These are phyloP conservation scores for Sonneratia alba DNA, from an alignment of 345 rosid genomes.

Conservation along the genomic window DNA sequence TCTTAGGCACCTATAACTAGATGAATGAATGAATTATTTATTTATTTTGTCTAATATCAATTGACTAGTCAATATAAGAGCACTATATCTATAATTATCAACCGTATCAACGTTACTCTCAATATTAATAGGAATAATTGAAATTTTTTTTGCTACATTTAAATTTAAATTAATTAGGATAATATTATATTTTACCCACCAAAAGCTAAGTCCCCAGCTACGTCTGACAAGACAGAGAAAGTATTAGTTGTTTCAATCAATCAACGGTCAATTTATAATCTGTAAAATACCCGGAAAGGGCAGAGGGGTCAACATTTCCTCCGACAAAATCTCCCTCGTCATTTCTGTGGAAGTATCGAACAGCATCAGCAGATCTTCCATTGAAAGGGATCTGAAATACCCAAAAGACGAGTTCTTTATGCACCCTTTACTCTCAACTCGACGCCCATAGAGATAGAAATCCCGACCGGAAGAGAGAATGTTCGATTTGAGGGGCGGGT, in stretches of 20 bases:
- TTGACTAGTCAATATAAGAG: too few species aligned
- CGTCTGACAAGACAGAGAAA: background rate
- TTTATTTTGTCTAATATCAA: too few species aligned
- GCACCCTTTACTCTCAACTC: background rate
- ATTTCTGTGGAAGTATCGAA: slow-evolving; percentile 3
- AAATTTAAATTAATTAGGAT: too few species aligned
- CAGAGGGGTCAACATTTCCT: background rate
- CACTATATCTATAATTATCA: too few species aligned
- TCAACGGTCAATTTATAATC: background rate
- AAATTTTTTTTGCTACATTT: too few species aligned
- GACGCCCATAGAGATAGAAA: background rate
- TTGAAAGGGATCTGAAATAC: slow-evolving; percentile 2
- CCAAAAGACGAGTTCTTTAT: slow-evolving; percentile 3
- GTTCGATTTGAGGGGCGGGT: slow-evolving; percentile 8
- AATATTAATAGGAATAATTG: too few species aligned
- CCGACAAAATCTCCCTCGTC: slow-evolving; percentile 6
- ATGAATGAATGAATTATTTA: too few species aligned
- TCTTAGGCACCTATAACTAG: too few species aligned
- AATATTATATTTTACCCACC: background rate
- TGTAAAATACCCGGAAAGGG: background rate
- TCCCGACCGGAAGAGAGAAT: background rate
- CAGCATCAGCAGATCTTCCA: slow-evolving; percentile 9
- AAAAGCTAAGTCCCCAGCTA: background rate
- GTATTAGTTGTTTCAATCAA: background rate
- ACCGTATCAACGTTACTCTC: too few species aligned